Evolutionary conservation across 805 yeast genomes (phyloP).

Genomic region (Yamadazyma endophytica): DNA sequence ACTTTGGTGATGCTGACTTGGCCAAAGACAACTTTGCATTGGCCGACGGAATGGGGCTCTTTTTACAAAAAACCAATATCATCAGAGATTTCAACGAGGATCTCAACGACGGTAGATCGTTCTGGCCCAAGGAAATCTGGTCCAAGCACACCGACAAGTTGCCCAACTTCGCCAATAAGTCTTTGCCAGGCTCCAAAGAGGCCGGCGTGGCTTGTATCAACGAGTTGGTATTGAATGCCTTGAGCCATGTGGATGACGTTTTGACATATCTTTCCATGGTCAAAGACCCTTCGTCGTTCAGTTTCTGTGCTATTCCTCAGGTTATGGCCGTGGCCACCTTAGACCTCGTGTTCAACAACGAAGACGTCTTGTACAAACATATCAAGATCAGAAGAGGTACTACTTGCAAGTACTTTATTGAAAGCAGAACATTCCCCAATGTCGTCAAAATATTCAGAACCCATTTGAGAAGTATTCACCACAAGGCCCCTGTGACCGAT

Average conservation of each 20-base stretch:
- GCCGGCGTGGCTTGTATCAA: slow-evolving; percentile 74
- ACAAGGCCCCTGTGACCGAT: slow-evolving; percentile 72
- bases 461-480: slow-evolving; percentile 73
- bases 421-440: slow-evolving; percentile 69
- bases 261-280: slow-evolving; percentile 71
- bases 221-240: slow-evolving; percentile 74
- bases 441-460: slow-evolving; percentile 73
- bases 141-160: slow-evolving; percentile 65
- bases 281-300: slow-evolving; percentile 77
- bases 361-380: slow-evolving; percentile 59
- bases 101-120: slow-evolving; percentile 83
- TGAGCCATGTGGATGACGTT: slow-evolving; percentile 73
- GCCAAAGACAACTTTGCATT: slow-evolving; percentile 51
- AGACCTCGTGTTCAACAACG: slow-evolving; percentile 79
- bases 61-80: slow-evolving; percentile 92
- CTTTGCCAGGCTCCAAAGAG: slow-evolving; percentile 36
- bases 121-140: slow-evolving; percentile 97
- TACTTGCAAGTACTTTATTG: slow-evolving; percentile 70
- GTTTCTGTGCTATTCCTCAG: slow-evolving; percentile 96
- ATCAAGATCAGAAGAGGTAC: slow-evolving; percentile 91
- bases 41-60: slow-evolving; percentile 87
- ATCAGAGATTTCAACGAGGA: slow-evolving; percentile 95
- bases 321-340: slow-evolving; percentile 98
- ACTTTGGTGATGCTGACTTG: slow-evolving; percentile 53
- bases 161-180: slow-evolving; percentile 47